Evolutionary conservation across 441 rosid genomes (phyloP), one percentile per base, ranked within the genome.

Genomic region (Theobroma grandiflorum): DNA sequence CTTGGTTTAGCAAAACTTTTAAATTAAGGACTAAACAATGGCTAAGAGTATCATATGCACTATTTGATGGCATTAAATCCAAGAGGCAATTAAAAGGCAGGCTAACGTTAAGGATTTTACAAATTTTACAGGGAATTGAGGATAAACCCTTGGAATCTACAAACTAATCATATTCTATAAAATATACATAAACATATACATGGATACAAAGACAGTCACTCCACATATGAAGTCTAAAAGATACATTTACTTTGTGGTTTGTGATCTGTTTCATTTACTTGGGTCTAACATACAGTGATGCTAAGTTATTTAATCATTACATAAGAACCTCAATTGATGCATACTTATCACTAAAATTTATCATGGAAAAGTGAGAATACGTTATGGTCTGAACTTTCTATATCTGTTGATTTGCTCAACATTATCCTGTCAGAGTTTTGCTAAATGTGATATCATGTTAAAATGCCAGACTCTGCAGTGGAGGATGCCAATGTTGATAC

Each of bases 401-500:
- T 64, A 20, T 64, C 40, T 33, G 57, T 72, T 52, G 79, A 77
- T 67, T 16, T 55, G 66, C 55, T 55, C 38, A 62, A 65, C 52
- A 66, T 80, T 63, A 71, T 47, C 18, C 79, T 74, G 26, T 14
- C 35, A 3, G 33, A 49, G 8, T 74, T 2, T 64, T 71, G 68
- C 69, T 47, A 58, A 38, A 53, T 40, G 79, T 40, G 47, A 79
- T 71, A 79, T 63, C 72, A 62, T 74, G 61, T 79, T 77, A n/a
- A 75, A 52, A 81, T 81, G 53, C 58, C 82, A 94, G 98, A 89
- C 83, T 83, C 80, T 49, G 52, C 10, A 11, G 68, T 49, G 49
- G 92, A 85, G 65, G 93, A 87, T 85, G 85, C 84, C 75, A 83
- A 75, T 74, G 82, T 53, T 76, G 85, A 84, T n/a, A 82, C 78